These are phyloP conservation scores for Whalleya microplaca DNA, from an alignment of 2,329 filamentous ascomycete genomes.

Conservation along the genomic window DNA sequence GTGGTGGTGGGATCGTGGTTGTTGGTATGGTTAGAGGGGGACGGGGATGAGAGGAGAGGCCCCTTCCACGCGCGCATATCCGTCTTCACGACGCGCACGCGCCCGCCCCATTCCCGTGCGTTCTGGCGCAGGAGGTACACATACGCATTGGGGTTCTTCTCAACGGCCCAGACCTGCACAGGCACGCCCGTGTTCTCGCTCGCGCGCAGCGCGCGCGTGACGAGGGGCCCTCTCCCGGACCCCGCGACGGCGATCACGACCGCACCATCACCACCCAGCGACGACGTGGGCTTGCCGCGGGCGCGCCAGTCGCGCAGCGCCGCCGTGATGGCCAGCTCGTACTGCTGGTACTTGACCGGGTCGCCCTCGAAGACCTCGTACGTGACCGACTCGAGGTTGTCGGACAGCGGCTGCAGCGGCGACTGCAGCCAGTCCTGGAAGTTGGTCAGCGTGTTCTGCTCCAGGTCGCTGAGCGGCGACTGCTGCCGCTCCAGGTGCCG, in stretches of 20 bases:
- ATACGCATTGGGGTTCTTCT: constrained; percentile 98
- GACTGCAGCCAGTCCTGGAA: constrained; percentile 96
- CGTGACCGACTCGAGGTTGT: constrained; percentile 95
- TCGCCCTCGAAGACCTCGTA: constrained; percentile 99
- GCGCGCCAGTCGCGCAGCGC: constrained; percentile 80
- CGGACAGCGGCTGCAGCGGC: constrained; percentile 89
- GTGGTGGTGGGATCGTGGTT: too few species aligned
- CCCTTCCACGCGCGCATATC: constrained; percentile 98
- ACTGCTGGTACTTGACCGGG: constrained; percentile 96
- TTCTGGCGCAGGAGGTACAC: constrained; percentile 91
- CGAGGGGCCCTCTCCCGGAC: constrained; percentile 88
- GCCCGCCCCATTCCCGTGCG: constrained; percentile 74
- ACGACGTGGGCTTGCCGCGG: constrained; percentile 74
- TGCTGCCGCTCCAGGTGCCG: constrained; percentile 84
- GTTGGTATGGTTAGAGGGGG: too few species aligned
- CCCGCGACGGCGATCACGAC: constrained; percentile 92
- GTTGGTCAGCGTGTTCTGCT: constrained; percentile 55
- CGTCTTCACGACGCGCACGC: constrained; percentile 87
- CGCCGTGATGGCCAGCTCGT: constrained; percentile 80
- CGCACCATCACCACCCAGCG: constrained; percentile 66
- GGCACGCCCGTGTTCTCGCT: constrained; percentile 75
- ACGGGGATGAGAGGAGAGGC: constrained; percentile 60
- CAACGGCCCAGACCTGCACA: constrained; percentile 88
- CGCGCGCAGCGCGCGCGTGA: constrained; percentile 83
- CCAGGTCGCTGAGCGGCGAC: constrained; percentile 58